Percentiles rank a stretch among this genome's conserved stretches.
Evolutionary conservation across 192 early-diverging fungal genomes (phyloP).

Genomic region (Backusella sp.): DNA sequence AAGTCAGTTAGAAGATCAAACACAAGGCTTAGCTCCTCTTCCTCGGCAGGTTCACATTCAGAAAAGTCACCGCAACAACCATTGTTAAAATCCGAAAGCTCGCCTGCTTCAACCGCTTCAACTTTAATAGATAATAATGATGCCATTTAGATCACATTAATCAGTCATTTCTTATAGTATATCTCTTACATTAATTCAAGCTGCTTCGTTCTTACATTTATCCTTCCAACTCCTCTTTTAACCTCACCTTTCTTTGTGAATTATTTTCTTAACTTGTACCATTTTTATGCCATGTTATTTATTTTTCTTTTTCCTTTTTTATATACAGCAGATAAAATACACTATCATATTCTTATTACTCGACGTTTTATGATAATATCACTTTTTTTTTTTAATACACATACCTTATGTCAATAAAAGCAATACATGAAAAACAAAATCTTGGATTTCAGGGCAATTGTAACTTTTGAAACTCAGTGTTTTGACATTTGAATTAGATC

Average conservation of each 20-base stretch:
- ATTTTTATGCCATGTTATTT: not conserved
- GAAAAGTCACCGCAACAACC: constrained; percentile 8
- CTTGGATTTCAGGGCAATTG: not conserved
- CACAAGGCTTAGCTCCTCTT: constrained; percentile 9
- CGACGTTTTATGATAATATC: not conserved
- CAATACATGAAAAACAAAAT: not conserved
- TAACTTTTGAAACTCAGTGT: not conserved
- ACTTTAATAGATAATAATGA: not conserved
- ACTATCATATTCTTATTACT: not conserved
- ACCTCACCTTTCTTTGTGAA: not conserved
- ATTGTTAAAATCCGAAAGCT: not conserved
- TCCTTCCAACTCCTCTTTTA: not conserved
- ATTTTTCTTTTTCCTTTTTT: not conserved
- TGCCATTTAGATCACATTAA: not conserved
- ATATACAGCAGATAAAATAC: not conserved
- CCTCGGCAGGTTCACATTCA: constrained; percentile 10
- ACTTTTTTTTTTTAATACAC: not conserved
- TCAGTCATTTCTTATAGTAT: not conserved
- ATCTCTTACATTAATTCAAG: not conserved
- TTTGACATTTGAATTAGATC: not conserved
- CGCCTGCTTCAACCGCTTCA: not conserved
- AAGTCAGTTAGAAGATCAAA: constrained; percentile 12
- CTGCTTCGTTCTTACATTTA: not conserved
- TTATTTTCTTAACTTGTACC: not conserved
- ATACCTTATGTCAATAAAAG: not conserved